These are phyloP conservation scores for Bruguiera hainesii DNA, from an alignment of 441 rosid genomes.

Conservation along the genomic window DNA sequence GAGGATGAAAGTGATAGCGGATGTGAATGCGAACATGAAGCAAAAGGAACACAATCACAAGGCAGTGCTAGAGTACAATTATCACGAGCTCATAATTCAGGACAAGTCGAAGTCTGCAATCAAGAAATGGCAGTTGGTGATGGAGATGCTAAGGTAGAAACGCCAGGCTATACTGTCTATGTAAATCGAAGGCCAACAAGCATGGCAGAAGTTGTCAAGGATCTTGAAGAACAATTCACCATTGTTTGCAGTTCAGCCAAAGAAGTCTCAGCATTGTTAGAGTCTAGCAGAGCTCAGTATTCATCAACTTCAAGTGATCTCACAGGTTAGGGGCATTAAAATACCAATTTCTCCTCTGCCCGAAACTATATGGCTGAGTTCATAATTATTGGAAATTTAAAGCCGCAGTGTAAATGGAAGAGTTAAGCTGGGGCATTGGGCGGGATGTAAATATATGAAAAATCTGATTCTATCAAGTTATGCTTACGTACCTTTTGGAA, in stretches of 20 bases:
- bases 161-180: constrained; percentile 87
- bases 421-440: not conserved
- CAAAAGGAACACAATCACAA: constrained; percentile 35
- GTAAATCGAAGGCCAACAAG: constrained; percentile 91
- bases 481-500: no score
- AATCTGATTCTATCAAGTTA: not conserved
- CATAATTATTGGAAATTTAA: not conserved
- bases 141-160: constrained; percentile 43
- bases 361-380: not conserved
- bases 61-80: constrained; percentile 43
- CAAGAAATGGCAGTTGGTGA: constrained; percentile 52
- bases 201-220: constrained; percentile 91
- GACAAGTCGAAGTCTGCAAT: constrained; percentile 52
- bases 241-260: constrained; percentile 63
- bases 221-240: constrained; percentile 81
- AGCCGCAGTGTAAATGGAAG: not conserved
- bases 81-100: constrained; percentile 42
- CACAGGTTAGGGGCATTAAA: constrained; percentile 47
- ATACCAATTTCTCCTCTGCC: not conserved
- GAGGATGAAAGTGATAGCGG: constrained; percentile 42
- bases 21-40: constrained; percentile 38
- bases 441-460: not conserved
- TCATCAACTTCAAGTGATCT: constrained; percentile 56
- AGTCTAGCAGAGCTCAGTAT: constrained; percentile 74
- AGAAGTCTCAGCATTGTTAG: constrained; percentile 73